A percentile compares a stretch with the other conserved stretches of the same genome.
These are phyloP conservation scores for Trypanosoma grayi DNA, from an alignment of 208 protist genomes.

Conservation along the genomic window DNA sequence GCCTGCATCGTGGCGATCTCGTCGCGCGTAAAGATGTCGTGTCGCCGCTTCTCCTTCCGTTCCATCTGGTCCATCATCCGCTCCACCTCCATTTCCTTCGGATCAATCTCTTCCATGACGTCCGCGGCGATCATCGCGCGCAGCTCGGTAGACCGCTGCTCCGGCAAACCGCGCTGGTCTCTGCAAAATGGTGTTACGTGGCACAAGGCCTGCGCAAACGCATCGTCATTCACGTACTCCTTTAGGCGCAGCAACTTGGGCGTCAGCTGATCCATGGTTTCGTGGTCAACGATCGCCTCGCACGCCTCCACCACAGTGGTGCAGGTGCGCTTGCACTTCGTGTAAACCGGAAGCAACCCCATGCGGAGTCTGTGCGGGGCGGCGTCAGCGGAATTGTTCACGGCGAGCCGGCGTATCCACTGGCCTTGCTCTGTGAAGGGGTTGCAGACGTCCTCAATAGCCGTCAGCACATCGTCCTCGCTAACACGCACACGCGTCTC, in stretches of 20 bases:
- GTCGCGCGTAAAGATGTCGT: conserved; percentile 62
- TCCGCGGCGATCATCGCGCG: conserved; percentile 29
- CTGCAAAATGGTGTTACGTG: conserved; percentile 15
- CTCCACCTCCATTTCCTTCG: conserved; percentile 67
- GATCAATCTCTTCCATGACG: conserved; percentile 33
- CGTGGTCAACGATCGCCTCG: conserved; percentile 42
- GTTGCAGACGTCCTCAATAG: conserved; percentile 67
- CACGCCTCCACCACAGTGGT: conserved; percentile 52
- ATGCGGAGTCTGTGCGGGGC: conserved; percentile 4
- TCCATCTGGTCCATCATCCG: conserved; percentile 65
- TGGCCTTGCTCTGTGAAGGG: conserved; percentile 58
- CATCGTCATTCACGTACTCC: conserved; percentile 4
- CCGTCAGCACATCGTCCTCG: conserved; percentile 69
- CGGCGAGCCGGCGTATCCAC: conserved; percentile 53
- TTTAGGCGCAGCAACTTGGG: conserved; percentile 2
- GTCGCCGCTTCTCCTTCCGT: conserved; percentile 36
- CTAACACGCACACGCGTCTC: conserved; percentile 36
- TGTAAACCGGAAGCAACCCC: conserved; percentile 28
- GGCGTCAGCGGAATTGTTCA: not conserved
- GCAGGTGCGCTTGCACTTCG: conserved; percentile 68
- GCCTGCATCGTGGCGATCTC: conserved; percentile 59
- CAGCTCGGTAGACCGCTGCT: conserved; percentile 6
- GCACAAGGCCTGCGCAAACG: conserved; percentile 16
- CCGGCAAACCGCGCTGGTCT: not conserved
- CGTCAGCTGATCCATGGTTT: conserved; percentile 26